A percentile compares a stretch with the other conserved stretches of the same genome.
Conservation (phyloP, 352 stramenopile species). For the Phytophthora ramorum region DNA sequence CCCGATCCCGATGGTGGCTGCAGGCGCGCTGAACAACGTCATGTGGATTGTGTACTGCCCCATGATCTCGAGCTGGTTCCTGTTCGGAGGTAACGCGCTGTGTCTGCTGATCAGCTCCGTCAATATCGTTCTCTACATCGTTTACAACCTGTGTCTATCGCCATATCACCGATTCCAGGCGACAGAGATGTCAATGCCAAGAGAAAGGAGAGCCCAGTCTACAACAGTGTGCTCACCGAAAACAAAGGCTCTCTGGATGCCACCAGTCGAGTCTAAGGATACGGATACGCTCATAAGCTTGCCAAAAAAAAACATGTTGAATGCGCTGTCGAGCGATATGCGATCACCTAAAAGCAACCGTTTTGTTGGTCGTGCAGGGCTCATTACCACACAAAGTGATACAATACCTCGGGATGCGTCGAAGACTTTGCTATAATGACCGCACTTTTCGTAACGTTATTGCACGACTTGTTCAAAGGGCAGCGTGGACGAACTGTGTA, state of each 20-base stretch:
- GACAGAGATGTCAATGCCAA: constrained; percentile 13
- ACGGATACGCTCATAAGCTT: too few relatives aligned
- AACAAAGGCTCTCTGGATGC: constrained; percentile 11
- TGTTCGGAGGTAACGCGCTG: constrained; percentile 35
- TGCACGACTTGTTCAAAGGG: too few relatives aligned
- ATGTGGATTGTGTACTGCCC: constrained; percentile 48
- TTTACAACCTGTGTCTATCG: constrained; percentile 35
- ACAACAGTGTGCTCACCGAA: constrained; percentile 36
- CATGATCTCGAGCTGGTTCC: constrained; percentile 47
- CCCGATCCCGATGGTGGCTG: constrained; percentile 41
- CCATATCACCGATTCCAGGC: constrained; percentile 21
- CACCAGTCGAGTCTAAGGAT: constrained; percentile 22
- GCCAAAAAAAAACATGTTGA: too few relatives aligned
- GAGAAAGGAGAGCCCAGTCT: constrained; percentile 19
- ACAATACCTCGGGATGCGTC: too few relatives aligned
- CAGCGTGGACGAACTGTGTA: too few relatives aligned
- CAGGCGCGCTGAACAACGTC: constrained; percentile 40
- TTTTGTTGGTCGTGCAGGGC: too few relatives aligned
- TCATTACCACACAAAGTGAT: too few relatives aligned
- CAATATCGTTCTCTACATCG: constrained; percentile 37
- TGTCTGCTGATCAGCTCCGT: constrained; percentile 33
- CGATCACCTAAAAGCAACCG: too few relatives aligned
- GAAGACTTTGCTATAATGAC: too few relatives aligned
- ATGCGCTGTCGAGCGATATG: too few relatives aligned
- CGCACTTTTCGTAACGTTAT: too few relatives aligned